Evolutionary conservation across 371 early-diverging fungal genomes (phyloP), one percentile per base, ranked within the genome.

Genomic region (Mortierella sp.): DNA sequence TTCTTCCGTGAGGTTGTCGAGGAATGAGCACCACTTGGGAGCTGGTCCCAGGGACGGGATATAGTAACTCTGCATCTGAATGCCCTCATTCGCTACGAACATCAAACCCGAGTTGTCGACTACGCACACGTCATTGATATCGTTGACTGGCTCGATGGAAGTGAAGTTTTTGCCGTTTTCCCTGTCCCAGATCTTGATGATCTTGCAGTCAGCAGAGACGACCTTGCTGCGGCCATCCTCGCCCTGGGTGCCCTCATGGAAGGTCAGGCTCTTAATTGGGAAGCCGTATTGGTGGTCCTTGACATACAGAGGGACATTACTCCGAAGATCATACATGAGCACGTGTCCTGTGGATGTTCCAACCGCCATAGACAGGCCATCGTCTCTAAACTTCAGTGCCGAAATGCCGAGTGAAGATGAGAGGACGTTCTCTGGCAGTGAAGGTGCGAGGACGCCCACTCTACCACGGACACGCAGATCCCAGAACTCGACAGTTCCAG

Each of bases 211-310:
- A 12, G 97, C 87, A 41, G 94, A 94, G 50, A 97, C 85, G 4
- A 99, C 85, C 66, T 92, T 94, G 48, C 89, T 83, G 15, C 84
- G 84, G 14, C 82, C 84, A 63, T 76, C 80, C 46, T 83, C 79
- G 19, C 83, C 87, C 23, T 80, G 88, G 2, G 81, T 76, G 14
- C 89, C 83, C 56, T 90, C 90, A 58, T 95, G 93, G 88, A 95
- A 98, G 50, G 85, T 62, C 49, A 99, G 75, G 17, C 83, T 84
- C 78, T 94, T 96, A 79, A 99, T 98, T n/a, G 95, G 96, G 69
- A 91, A 87, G n/a, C 97, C 97, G 76, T 98, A 97, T 78, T 93
- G 97, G 80, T 99, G 97, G 82, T 97, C 97, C 80, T 97, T 96
- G 72, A 92, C 86, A 34, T 93, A 78, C 53, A 93, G 83, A 8